These are phyloP conservation scores for Colletotrichum viniferum DNA, from an alignment of 2,329 filamentous ascomycete genomes.

Conservation along the genomic window DNA sequence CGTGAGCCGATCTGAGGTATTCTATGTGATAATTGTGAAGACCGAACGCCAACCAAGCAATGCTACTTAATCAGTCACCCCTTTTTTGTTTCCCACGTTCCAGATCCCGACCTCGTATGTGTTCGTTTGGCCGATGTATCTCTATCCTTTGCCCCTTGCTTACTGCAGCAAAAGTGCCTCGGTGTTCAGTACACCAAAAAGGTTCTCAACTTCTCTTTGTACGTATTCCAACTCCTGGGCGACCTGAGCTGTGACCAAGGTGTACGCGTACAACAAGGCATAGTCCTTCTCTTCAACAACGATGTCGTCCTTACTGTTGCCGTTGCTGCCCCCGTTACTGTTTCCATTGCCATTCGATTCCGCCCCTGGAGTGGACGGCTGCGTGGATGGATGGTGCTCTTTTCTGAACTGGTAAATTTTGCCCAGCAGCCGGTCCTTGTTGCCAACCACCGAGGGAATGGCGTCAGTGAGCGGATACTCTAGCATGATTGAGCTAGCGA, in stretches of 20 bases:
- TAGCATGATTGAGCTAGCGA: slow-evolving; percentile 91
- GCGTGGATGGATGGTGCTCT: slow-evolving; percentile 55
- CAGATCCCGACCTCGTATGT: not conserved
- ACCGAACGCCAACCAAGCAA: not conserved
- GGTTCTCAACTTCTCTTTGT: slow-evolving; percentile 62
- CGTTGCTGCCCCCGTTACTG: not conserved
- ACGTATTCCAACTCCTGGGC: slow-evolving; percentile 67
- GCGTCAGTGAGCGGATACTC: slow-evolving; percentile 93
- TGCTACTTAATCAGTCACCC: not conserved
- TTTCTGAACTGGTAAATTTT: slow-evolving; percentile 88
- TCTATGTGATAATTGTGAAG: not conserved
- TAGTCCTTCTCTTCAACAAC: slow-evolving; percentile 78
- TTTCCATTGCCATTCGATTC: slow-evolving; percentile 20
- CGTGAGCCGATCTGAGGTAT: not conserved
- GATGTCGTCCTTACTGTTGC: slow-evolving; percentile 30
- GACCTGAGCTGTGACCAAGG: slow-evolving; percentile 69
- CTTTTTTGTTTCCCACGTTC: not conserved
- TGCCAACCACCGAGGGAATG: slow-evolving; percentile 80
- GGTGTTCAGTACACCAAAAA: slow-evolving; percentile 68
- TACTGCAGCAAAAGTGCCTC: slow-evolving; percentile 63
- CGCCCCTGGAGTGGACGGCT: slow-evolving; percentile 20
- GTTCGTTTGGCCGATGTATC: not conserved
- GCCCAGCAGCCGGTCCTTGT: slow-evolving; percentile 81
- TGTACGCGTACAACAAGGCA: slow-evolving; percentile 91
- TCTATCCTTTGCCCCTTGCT: not conserved